These are phyloP conservation scores for Populus davidiana DNA, from an alignment of 345 rosid genomes.

Conservation along the genomic window DNA sequence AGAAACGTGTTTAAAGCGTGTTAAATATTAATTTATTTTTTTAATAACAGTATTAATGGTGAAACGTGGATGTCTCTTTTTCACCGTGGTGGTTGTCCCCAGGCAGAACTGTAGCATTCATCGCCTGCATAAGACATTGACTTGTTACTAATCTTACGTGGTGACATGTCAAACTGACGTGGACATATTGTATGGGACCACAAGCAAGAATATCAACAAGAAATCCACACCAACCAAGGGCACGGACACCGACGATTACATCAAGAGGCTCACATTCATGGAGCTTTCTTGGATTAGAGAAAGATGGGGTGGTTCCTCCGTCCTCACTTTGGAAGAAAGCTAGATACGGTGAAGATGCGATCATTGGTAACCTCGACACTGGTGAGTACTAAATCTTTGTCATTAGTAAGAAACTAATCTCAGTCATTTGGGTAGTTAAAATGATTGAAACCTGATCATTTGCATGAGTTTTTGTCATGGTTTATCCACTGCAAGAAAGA, in stretches of 20 bases:
- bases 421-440: neutral
- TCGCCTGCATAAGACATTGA: neutral
- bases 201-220: neutral
- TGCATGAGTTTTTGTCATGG: neutral
- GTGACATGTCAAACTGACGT: constrained; percentile 16
- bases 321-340: constrained; percentile 49
- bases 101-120: neutral
- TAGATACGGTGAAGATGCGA: constrained; percentile 46
- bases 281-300: constrained; percentile 55
- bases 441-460: neutral
- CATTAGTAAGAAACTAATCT: neutral
- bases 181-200: neutral
- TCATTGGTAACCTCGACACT: constrained; percentile 61
- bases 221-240: neutral
- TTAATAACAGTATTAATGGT: neutral
- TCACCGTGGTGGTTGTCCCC: neutral
- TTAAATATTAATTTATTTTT: too few species aligned
- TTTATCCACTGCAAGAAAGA: neutral
- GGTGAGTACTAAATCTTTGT: constrained; percentile 24
- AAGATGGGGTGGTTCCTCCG: constrained; percentile 27
- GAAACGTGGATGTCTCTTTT: neutral
- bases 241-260: neutral
- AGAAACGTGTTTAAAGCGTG: too few species aligned
- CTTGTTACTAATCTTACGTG: neutral
- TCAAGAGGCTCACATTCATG: constrained; percentile 41